Conservation (phyloP, 768 basidiomycete species). For the Heimioporus sp. region DNA sequence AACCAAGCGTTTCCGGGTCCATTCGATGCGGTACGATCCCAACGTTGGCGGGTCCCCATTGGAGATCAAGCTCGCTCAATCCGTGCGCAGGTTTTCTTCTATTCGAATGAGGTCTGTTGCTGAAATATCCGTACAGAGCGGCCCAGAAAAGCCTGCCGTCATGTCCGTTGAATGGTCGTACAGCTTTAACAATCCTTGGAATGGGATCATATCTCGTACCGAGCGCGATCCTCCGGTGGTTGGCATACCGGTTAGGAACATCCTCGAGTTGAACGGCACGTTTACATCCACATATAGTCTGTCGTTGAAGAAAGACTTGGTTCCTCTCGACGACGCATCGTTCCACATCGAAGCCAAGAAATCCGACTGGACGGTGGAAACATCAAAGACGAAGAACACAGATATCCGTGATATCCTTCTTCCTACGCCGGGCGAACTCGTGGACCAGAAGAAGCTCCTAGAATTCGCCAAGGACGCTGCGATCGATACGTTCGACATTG, state of each 20-base stretch:
- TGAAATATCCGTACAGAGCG: neutral
- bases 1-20: neutral
- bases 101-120: neutral
- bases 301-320: neutral
- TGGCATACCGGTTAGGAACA: neutral
- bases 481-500: neutral
- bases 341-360: neutral
- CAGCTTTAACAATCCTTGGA: neutral
- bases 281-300: neutral
- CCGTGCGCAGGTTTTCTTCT: neutral
- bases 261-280: neutral
- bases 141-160: neutral
- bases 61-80: neutral
- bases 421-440: neutral
- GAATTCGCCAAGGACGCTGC: neutral
- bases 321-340: neutral
- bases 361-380: constrained; percentile 1
- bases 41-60: neutral
- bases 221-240: neutral
- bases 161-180: constrained; percentile 1
- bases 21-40: neutral
- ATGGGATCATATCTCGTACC: neutral
- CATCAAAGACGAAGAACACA: neutral
- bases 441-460: neutral
- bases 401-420: neutral